A percentile compares a stretch with the other conserved stretches of the same genome.
phyloP scores from a whole-genome alignment of 176 grass and related monocot genomes.

The Oropetium thomaeum region DNA sequence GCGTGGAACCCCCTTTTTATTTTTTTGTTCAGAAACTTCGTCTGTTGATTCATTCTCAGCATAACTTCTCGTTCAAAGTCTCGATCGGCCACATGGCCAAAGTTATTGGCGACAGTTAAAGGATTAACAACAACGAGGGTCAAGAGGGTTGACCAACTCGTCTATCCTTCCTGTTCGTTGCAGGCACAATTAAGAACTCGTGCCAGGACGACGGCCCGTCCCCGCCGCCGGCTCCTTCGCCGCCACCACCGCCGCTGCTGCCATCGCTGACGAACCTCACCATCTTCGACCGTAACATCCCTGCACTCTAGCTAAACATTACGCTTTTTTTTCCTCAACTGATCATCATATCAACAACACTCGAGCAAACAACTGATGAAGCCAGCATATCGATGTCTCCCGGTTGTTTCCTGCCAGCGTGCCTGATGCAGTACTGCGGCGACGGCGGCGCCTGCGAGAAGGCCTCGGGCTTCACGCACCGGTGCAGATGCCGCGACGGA shows the following conservation, averaged over 20 bases:
- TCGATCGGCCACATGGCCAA: too few species aligned
- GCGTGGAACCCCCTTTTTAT: too few species aligned
- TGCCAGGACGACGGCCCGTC: slow-evolving; percentile 24
- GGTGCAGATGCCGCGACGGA: slow-evolving; percentile 44
- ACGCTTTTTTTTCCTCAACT: neutral
- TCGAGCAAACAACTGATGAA: too few species aligned
- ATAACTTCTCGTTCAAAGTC: too few species aligned
- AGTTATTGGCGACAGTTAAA: too few species aligned
- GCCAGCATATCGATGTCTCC: too few species aligned
- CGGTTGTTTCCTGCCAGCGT: slow-evolving; percentile 23
- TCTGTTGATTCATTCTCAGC: neutral
- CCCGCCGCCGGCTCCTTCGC: neutral
- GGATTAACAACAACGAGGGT: neutral
- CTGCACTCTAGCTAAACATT: too few species aligned
- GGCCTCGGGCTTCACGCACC: slow-evolving; percentile 30
- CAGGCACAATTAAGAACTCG: slow-evolving; percentile 48
- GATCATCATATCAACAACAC: too few species aligned
- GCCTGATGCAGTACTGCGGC: slow-evolving; percentile 51
- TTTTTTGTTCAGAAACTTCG: neutral
- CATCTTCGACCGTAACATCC: slow-evolving; percentile 32
- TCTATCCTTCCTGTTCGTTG: neutral
- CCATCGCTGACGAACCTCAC: slow-evolving; percentile 20
- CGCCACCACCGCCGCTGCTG: neutral
- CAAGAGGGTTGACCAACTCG: too few species aligned
- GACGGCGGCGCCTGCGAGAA: slow-evolving; percentile 49